Percentiles rank a stretch among this genome's conserved stretches.
phyloP scores from a whole-genome alignment of 305 asterid genomes.

The Fraxinus velutina region DNA sequence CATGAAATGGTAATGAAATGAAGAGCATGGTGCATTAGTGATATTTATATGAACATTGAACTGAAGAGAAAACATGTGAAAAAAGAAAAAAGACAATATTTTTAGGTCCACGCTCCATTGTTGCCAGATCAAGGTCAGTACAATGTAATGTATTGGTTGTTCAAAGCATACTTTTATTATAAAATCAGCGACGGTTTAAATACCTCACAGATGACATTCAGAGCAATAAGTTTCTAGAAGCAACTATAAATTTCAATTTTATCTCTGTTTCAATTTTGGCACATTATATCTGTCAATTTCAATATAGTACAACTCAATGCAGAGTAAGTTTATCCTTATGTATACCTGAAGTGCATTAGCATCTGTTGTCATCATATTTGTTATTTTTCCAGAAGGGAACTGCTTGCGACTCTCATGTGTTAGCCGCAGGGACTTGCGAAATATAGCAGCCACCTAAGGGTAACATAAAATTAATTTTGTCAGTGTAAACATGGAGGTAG shows the following conservation, averaged over 20 bases:
- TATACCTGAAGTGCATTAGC: conserved; percentile 90
- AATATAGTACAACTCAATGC: conserved; percentile 7
- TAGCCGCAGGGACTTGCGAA: conserved; percentile 73
- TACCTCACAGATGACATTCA: neutral
- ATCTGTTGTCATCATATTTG: conserved; percentile 92
- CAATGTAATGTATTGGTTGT: neutral
- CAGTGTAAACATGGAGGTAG: neutral
- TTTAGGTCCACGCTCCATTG: neutral
- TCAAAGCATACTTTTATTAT: neutral
- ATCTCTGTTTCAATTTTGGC: neutral
- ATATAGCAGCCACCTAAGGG: conserved; percentile 79
- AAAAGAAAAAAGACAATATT: neutral
- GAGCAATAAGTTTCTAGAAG: neutral
- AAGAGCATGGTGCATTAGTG: neutral
- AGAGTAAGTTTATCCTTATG: conserved; percentile 14
- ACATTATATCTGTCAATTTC: neutral
- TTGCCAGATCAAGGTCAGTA: neutral
- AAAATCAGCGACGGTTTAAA: neutral
- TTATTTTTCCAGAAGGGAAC: conserved; percentile 84
- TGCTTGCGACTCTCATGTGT: conserved; percentile 76
- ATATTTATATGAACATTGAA: neutral
- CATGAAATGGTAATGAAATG: neutral
- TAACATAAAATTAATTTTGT: conserved; percentile 13
- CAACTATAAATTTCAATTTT: neutral
- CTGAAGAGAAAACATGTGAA: neutral